These are phyloP conservation scores for Fusarium sp. DNA, from an alignment of 2,329 filamentous ascomycete species.

Conservation along the genomic window DNA sequence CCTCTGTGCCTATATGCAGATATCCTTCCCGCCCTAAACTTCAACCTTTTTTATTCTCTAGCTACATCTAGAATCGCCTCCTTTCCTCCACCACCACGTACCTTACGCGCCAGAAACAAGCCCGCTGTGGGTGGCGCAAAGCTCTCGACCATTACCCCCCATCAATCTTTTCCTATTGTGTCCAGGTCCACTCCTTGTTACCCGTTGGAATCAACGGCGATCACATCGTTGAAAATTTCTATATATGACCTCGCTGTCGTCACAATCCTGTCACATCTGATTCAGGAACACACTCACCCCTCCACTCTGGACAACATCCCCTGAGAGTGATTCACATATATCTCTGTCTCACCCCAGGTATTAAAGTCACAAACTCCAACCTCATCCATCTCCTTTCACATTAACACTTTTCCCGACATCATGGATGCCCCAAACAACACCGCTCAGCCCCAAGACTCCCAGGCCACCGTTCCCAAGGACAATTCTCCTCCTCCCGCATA, in stretches of 20 bases:
- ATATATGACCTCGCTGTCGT: conserved; percentile 27
- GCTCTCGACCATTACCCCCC: conserved; percentile 30
- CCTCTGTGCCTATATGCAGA: conserved; percentile 27
- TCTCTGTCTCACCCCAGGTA: background rate
- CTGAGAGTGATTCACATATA: background rate
- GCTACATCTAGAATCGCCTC: conserved; percentile 16
- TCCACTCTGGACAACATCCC: background rate
- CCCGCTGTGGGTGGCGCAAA: conserved; percentile 34
- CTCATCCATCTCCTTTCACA: background rate
- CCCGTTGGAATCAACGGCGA: conserved; percentile 24
- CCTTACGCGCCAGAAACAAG: conserved; percentile 18
- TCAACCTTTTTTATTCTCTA: conserved; percentile 3
- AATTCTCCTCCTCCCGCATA: conserved; percentile 48
- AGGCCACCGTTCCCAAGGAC: conserved; percentile 35
- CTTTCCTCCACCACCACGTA: conserved; percentile 10
- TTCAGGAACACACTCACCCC: background rate
- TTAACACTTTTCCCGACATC: background rate
- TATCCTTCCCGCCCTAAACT: conserved; percentile 1
- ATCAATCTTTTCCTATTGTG: conserved; percentile 33
- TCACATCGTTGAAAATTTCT: conserved; percentile 11
- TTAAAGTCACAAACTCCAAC: background rate
- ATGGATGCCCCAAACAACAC: conserved; percentile 35
- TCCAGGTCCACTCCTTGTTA: conserved; percentile 26
- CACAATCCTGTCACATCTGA: background rate
- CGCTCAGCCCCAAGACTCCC: conserved; percentile 26